Evolutionary conservation across 2,329 filamentous ascomycete species (phyloP).

Genomic region (Aspergillus sp.): DNA sequence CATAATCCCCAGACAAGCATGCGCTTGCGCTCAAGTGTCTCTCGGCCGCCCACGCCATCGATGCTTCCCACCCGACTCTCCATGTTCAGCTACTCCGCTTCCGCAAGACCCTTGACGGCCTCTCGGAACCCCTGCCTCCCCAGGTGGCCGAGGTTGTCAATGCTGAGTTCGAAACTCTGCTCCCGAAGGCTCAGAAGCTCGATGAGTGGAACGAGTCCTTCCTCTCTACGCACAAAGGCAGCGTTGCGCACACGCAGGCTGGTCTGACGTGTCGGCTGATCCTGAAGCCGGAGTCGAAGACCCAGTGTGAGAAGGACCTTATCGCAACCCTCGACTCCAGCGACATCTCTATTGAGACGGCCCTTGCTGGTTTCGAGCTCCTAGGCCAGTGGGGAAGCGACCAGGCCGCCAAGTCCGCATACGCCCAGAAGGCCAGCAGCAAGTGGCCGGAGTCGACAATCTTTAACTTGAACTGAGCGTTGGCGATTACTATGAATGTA

Average conservation of each 20-base stretch:
- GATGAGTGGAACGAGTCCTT: constrained; percentile 67
- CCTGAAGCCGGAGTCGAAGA: constrained; percentile 57
- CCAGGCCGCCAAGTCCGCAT: constrained; percentile 50
- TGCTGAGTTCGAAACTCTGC: constrained; percentile 62
- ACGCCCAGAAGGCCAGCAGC: constrained; percentile 40
- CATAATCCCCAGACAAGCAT: constrained; percentile 66
- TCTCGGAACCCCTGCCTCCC: constrained; percentile 59
- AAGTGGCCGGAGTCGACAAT: constrained; percentile 42
- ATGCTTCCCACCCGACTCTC: constrained; percentile 68
- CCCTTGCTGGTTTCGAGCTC: constrained; percentile 53
- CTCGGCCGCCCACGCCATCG: constrained; percentile 67
- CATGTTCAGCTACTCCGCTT: constrained; percentile 73
- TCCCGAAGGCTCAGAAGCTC: constrained; percentile 57
- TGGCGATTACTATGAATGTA: background rate
- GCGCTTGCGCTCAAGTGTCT: constrained; percentile 85
- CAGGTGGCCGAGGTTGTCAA: constrained; percentile 70
- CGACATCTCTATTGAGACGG: constrained; percentile 56
- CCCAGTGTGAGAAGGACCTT: constrained; percentile 62
- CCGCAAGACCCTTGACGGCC: constrained; percentile 59
- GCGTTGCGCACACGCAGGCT: constrained; percentile 62
- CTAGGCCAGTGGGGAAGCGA: constrained; percentile 53
- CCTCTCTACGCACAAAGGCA: constrained; percentile 60
- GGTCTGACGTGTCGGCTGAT: constrained; percentile 60
- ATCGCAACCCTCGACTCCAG: constrained; percentile 56
- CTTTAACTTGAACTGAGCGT: constrained; percentile 29